Conservation (phyloP, 2,329 filamentous ascomycete species). For the Aureobasidium sp. region DNA sequence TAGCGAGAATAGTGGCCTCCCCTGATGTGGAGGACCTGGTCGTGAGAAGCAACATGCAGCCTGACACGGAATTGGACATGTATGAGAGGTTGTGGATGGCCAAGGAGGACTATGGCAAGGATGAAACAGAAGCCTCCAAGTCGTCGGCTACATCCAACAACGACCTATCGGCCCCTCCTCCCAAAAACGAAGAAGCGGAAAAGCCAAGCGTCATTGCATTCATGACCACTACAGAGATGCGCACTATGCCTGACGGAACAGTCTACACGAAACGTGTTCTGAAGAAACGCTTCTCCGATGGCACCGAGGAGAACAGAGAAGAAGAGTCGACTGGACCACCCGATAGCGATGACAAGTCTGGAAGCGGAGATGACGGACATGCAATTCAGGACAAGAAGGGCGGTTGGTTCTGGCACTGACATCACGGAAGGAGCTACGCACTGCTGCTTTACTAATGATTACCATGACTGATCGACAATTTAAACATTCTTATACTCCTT, state of each 20-base stretch:
- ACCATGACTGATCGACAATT: background rate
- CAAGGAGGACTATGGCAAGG: background rate
- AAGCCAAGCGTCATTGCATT: slow-evolving; percentile 41
- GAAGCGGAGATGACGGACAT: background rate
- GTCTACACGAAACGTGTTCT: slow-evolving; percentile 48
- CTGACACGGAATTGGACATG: slow-evolving; percentile 41
- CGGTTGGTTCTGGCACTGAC: slow-evolving; percentile 7
- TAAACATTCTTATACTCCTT: background rate
- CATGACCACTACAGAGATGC: slow-evolving; percentile 48
- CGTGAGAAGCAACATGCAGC: background rate
- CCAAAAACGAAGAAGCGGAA: background rate
- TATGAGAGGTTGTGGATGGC: slow-evolving; percentile 40
- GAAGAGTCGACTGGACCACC: slow-evolving; percentile 37
- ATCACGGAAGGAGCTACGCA: background rate
- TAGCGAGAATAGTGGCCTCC: slow-evolving; percentile 15
- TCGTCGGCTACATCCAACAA: background rate
- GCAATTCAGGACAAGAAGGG: slow-evolving; percentile 3
- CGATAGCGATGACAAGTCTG: background rate
- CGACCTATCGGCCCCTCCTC: background rate
- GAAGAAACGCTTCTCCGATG: slow-evolving; percentile 52
- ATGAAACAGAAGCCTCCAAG: slow-evolving; percentile 11
- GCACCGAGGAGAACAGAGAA: slow-evolving; percentile 50
- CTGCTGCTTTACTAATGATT: background rate
- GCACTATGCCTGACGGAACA: slow-evolving; percentile 47
- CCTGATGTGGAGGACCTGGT: slow-evolving; percentile 12